Conservation (phyloP, 1,284 basidiomycete genomes). For the Ustilago shanxiensis region DNA sequence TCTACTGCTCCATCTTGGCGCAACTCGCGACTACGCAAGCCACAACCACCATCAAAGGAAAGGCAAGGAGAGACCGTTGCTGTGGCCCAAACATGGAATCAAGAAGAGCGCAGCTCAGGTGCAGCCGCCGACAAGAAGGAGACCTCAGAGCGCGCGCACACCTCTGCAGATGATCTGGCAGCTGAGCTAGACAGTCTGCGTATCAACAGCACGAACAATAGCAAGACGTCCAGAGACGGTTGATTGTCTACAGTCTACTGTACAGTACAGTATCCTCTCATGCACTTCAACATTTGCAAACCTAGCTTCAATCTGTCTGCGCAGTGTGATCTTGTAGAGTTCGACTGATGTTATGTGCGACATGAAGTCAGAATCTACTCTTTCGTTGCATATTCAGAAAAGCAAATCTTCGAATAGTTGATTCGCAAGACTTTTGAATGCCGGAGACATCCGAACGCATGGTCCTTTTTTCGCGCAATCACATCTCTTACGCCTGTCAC, state of each 20-base stretch:
- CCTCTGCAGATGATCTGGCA: slow-evolving; percentile 25
- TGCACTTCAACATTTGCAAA: background rate
- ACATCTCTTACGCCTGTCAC: background rate
- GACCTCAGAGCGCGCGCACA: background rate
- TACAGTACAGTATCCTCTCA: background rate
- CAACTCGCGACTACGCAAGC: slow-evolving; percentile 37
- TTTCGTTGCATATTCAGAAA: too few relatives aligned
- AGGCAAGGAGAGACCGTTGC: background rate
- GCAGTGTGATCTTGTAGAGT: background rate
- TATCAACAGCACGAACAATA: slow-evolving; percentile 7
- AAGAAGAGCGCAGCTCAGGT: slow-evolving; percentile 2
- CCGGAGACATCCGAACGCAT: slow-evolving; percentile 1
- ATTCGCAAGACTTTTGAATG: background rate
- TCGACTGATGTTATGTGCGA: background rate
- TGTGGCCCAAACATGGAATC: slow-evolving; percentile 15
- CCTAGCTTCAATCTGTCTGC: background rate
- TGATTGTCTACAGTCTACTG: too few relatives aligned
- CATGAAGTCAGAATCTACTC: background rate
- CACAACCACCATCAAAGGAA: background rate
- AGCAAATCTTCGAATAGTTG: too few relatives aligned
- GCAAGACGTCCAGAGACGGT: background rate
- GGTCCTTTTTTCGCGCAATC: background rate
- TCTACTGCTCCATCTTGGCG: slow-evolving; percentile 15
- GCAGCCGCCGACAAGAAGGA: background rate
- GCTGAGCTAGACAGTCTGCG: slow-evolving; percentile 22